Evolutionary conservation across 441 rosid genomes (phyloP).

Genomic region (Cnidoscolus chayamansa): DNA sequence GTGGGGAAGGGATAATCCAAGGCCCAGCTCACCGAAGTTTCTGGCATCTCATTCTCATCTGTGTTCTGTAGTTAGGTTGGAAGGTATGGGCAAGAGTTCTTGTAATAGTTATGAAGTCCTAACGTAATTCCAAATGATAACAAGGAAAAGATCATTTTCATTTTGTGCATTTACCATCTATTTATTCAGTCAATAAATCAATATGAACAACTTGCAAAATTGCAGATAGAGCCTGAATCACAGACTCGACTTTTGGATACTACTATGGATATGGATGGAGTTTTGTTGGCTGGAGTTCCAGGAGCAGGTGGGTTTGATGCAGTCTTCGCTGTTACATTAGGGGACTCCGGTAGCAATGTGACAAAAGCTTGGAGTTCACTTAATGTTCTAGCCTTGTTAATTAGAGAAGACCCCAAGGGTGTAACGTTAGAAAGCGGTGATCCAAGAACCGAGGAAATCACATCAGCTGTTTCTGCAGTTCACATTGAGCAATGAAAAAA

Average conservation of each 20-base stretch:
- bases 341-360: constrained; percentile 56
- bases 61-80: no score
- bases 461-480: constrained; percentile 56
- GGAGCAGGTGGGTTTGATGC: constrained; percentile 99
- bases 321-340: constrained; percentile 66
- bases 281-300: constrained; percentile 85
- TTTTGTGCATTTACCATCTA: constrained; percentile 7
- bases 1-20: no score
- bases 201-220: constrained; percentile 1
- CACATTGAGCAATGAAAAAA: constrained; percentile 36
- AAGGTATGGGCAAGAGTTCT: no score
- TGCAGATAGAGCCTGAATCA: constrained; percentile 89
- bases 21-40: no score
- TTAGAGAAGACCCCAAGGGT: constrained; percentile 85
- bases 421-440: constrained; percentile 72
- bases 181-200: not conserved
- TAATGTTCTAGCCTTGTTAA: constrained; percentile 76
- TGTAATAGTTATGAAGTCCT: no score
- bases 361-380: constrained; percentile 66
- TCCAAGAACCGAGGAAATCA: constrained; percentile 57
- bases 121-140: not conserved
- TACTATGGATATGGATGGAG: constrained; percentile 85
- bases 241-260: constrained; percentile 74
- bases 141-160: no score
- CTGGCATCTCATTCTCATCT: no score